Evolutionary conservation across 352 stramenopile species (phyloP), one percentile per base, ranked within the genome.

Genomic region (Phytopythium oedochilum): DNA sequence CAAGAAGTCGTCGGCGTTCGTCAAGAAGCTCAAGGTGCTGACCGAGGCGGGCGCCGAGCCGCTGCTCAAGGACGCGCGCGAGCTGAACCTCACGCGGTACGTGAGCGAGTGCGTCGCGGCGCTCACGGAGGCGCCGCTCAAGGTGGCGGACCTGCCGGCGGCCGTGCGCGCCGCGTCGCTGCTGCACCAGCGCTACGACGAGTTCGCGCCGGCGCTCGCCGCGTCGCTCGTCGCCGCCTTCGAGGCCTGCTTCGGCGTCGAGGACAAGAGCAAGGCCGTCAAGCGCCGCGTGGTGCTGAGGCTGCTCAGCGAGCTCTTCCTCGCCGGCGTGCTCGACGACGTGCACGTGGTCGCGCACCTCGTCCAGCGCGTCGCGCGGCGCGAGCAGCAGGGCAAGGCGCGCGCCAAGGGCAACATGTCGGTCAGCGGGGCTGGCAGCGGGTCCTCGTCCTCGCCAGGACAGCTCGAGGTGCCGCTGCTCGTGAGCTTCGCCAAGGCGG

Each of bases 1-100:
- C 52, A 99, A 99, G 73, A 98, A 98, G 68, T 98, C 90, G 52
- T 98, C 94, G 31, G 92, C 96, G 34, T 99, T 99, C 76, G 96
- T 98, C 23, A 99, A 99, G 67, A 98, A 98, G 65, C 87, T 99
- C 55, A 86, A 86, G 53, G 60, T 81, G 57, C 73, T 97, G 36
- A 81, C 66, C 23, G 89, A 97, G 54, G 59, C 63, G 57, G 82
- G 76, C 45, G 73, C 79, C 42, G 73, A 87, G 31, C 66, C 79
- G n/a, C 59, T 97, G 29, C 55, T 86, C n/a, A 89, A 87, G 34
- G 90, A 98, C 57, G 77, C 92, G 0, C 59, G 62, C 15, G 94
- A 97, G 53, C 70, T 98, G 35, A 98, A 98, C 71, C 76, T 98
- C 39, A 96, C 78, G 44, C 78, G 94, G 14, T 98, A 98, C 66